These are phyloP conservation scores for Cryphonectria carpinicola DNA, from an alignment of 2,329 filamentous ascomycete genomes.

Conservation along the genomic window DNA sequence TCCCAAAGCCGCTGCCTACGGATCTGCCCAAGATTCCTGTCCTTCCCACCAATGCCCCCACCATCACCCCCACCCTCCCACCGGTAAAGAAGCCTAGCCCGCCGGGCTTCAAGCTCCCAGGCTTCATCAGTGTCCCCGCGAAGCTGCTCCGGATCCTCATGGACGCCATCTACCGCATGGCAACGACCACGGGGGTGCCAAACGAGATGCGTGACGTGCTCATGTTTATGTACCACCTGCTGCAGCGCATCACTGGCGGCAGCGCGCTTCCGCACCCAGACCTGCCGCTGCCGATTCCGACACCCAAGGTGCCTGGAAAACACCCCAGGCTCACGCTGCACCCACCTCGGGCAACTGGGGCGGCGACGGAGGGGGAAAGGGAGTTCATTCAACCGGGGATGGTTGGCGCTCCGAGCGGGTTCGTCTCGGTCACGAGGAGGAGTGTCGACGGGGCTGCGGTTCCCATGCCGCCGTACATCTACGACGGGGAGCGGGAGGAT, in stretches of 20 bases:
- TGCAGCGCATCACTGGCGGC: slow-evolving; percentile 10
- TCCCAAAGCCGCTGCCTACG: neutral
- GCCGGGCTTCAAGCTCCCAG: slow-evolving; percentile 2
- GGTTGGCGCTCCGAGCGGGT: neutral
- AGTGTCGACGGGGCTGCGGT: neutral
- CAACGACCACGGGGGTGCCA: neutral
- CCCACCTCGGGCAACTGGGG: neutral
- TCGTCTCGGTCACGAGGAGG: slow-evolving; percentile 10
- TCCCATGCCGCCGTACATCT: neutral
- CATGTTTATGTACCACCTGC: slow-evolving; percentile 2
- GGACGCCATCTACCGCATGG: slow-evolving; percentile 7
- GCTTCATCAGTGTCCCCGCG: slow-evolving; percentile 11
- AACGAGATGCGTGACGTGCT: neutral
- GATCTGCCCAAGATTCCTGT: neutral
- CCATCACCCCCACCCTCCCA: neutral
- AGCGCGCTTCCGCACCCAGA: neutral
- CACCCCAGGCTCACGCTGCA: neutral
- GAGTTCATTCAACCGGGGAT: neutral
- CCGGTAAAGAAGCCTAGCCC: neutral
- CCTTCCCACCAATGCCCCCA: neutral
- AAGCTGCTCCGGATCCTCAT: slow-evolving; percentile 6
- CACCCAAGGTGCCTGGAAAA: neutral
- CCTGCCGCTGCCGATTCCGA: neutral
- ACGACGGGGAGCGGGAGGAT: neutral
- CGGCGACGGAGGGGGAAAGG: neutral